Base-by-base conservation (phyloP, 257 asterid species). In the Solanum chilense region DNA sequence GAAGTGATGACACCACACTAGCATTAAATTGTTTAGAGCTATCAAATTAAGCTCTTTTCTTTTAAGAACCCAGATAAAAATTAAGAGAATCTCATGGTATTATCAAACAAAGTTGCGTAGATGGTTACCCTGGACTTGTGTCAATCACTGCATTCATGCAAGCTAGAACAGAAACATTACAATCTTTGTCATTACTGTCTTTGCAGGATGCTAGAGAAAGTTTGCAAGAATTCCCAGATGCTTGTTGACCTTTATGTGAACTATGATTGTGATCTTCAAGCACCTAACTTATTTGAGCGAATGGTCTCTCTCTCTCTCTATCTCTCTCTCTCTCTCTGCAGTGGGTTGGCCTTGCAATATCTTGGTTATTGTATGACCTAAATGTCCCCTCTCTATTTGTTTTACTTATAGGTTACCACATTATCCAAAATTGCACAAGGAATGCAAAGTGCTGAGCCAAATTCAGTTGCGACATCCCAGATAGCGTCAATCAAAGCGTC, bases 191-290 rank as follows among this genome's bases (percentile, higher is more conserved):
- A n/a, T 31, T 85, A 87, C 56, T 87, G 58, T 89, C 91, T 86
- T 92, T 90, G 80, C 92, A 97, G 99, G 94, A 95, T 95, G 99
- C 93, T 97, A 89, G 99, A 97, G 97, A 97, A 94, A 90, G 93
- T 93, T 62, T 96, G 98, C 96, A 95, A 92, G 93, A 98, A 95
- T 91, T 89, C 98, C 88, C 99, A 97, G 93, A 93, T 95, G 99
- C 96, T 97, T 91, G 98, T 97, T 56, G 99, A 96, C 93, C 93
- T 97, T 70, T 97, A 92, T 87, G 98, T 97, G 93, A 97, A 97
- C 91, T 97, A 97, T 90, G 99, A 97, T 87, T 97, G 99, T 93
- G 99, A 96, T 92, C 98, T 97, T 85, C 94, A 96, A 88, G 98
- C 99, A 47, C 98, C 99, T 58, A 97, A 97, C 91, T 92, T 97